Base-by-base conservation (phyloP, 176 grass and related monocot species). In the Avena atlantica region DNA sequence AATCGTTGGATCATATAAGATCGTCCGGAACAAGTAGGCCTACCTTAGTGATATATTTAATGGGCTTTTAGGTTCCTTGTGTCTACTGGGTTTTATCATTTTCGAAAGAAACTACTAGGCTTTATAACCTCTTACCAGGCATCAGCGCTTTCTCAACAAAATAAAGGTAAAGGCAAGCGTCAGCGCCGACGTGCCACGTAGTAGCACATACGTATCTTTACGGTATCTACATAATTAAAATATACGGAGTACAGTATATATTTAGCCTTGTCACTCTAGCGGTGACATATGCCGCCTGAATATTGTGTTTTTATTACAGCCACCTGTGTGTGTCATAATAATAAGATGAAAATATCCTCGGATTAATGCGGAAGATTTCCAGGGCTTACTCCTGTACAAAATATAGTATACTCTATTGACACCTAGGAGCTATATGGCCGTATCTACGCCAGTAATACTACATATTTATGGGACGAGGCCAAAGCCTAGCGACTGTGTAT, bases 1-100 rank as follows among this genome's bases (percentile, higher is more conserved):
- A 48, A 48, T 48, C 92, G 88, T 53, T 95, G 20, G 91, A 59
- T 9, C 2, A 10, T 53, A 50, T 12, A 48, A 48, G 45, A 2
- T 20, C 57, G 1, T 20, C 57, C 7, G 9, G 20, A 21, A 60
- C 8, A 60, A 60, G 8, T 60, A n/a, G 57, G 57, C 57, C 57
- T 2, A 21, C 7, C 20, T 60, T 21, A 8, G 19, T 60, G 20
- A 60, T 60, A 53, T 7, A 7, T n/a, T 59, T n/a, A 7, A 59
- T n/a, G 57, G 57, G 57, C 57, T 60, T 60, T 21, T 60, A n/a
- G 53, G 57, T 60, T 9, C 8, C 57, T 9, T 60, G 1, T 10
- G 2, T 20, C 20, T 60, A 42, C 6, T 42, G 6, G 40, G 40
- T 5, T 42, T 42, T 42, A 42, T 42, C 40, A 6, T 42, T 6